Evolutionary conservation across 2,329 filamentous ascomycete genomes (phyloP).

Genomic region (Dryadomyces quercus-mongolicae): DNA sequence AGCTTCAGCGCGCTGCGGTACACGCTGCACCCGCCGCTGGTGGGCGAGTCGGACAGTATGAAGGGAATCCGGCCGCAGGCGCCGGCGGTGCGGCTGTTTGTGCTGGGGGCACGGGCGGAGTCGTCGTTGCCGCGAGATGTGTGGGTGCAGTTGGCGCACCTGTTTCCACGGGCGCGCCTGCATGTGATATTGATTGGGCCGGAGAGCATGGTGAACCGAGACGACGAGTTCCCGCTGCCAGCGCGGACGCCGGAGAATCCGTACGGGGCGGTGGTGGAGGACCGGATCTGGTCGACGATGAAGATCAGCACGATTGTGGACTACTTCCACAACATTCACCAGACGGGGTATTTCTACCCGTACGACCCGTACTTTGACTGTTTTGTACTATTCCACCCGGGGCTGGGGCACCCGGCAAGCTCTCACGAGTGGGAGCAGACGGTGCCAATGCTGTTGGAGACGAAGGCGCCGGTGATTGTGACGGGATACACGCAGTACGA

Average conservation of each 20-base stretch:
- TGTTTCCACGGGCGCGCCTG: conserved; percentile 86
- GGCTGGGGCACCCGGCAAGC: conserved; percentile 84
- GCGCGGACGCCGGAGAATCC: conserved; percentile 76
- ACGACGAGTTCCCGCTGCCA: conserved; percentile 84
- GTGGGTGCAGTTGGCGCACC: conserved; percentile 86
- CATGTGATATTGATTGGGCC: conserved; percentile 92
- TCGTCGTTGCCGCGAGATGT: conserved; percentile 88
- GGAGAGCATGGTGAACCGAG: conserved; percentile 89
- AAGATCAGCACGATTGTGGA: conserved; percentile 98
- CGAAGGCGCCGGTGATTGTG: conserved; percentile 86
- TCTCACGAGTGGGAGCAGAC: conserved; percentile 92
- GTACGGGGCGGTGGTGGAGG: conserved; percentile 88
- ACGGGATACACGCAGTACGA: conserved; percentile 95
- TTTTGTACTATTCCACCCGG: conserved; percentile 94
- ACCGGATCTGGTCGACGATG: conserved; percentile 74
- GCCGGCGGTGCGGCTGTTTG: conserved; percentile 82
- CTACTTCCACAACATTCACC: conserved; percentile 94
- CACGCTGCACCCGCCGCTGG: conserved; percentile 76
- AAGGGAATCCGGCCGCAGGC: conserved; percentile 73
- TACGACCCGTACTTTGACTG: conserved; percentile 98
- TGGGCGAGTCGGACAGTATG: conserved; percentile 61
- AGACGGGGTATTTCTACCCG: conserved; percentile 79
- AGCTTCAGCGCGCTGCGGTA: conserved; percentile 89
- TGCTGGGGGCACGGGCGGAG: conserved; percentile 91
- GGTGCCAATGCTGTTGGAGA: conserved; percentile 79